These are phyloP conservation scores for Cladobotryum protrusum DNA, from an alignment of 2,329 filamentous ascomycete genomes.

Conservation along the genomic window DNA sequence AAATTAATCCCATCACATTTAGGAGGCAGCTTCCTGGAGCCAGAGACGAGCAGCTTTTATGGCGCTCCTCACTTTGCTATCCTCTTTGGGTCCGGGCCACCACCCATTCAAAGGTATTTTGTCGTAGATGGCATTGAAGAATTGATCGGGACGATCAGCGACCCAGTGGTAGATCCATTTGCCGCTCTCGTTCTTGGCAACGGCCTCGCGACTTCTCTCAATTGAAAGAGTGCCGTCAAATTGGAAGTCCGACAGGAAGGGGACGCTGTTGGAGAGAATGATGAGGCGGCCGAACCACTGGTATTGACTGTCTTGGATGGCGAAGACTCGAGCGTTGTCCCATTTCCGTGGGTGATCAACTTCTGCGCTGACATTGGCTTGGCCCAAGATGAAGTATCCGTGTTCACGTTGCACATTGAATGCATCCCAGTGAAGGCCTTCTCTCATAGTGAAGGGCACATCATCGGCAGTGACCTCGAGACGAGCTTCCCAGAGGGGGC, in stretches of 20 bases:
- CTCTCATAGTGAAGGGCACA: neutral
- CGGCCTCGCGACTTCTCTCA: neutral
- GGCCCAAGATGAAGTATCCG: neutral
- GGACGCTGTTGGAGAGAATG: neutral
- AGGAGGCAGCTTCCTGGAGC: no score
- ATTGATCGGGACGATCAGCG: neutral
- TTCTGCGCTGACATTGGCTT: neutral
- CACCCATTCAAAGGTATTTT: slow-evolving; percentile 2
- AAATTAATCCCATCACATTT: no score
- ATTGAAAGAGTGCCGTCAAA: neutral
- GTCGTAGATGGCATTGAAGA: slow-evolving; percentile 1
- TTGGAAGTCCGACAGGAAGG: neutral
- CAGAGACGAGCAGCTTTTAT: no score
- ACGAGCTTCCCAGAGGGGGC: neutral
- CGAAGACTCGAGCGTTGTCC: neutral
- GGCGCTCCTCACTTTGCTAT: neutral
- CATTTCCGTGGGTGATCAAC: neutral
- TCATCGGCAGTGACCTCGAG: neutral
- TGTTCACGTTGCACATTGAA: neutral
- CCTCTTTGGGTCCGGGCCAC: slow-evolving; percentile 5
- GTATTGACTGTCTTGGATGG: neutral
- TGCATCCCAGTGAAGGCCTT: neutral
- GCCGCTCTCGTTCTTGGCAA: neutral
- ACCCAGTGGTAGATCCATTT: neutral
- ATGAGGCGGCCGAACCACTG: neutral